Conservation (phyloP, 768 basidiomycete genomes). For the Pisolithus orientalis region DNA sequence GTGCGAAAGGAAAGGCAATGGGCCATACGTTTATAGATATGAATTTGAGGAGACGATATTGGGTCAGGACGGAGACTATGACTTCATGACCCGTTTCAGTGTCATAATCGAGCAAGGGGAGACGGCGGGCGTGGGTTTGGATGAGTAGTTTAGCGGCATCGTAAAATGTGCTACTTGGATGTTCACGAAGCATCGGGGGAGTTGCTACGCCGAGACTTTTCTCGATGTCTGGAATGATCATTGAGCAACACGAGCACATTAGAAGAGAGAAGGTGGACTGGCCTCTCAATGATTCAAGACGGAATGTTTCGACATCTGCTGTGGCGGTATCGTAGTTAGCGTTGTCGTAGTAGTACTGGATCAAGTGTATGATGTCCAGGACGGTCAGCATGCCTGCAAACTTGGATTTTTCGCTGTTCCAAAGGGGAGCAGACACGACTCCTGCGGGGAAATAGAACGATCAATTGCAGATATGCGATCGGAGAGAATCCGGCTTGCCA, state of each 20-base stretch:
- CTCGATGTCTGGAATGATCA: conserved; percentile 70
- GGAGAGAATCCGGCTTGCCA: conserved; percentile 33
- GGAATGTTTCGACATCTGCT: conserved; percentile 88
- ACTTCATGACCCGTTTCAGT: conserved; percentile 93
- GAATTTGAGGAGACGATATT: conserved; percentile 97
- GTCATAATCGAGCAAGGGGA: conserved; percentile 91
- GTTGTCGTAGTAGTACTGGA: conserved; percentile 95
- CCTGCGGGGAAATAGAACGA: conserved; percentile 40
- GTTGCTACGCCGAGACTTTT: conserved; percentile 85
- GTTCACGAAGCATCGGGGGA: conserved; percentile 84
- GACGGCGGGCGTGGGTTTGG: conserved; percentile 89
- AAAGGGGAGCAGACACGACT: conserved; percentile 95
- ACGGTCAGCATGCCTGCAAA: conserved; percentile 99
- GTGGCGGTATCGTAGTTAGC: conserved; percentile 76
- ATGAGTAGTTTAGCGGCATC: conserved; percentile 89
- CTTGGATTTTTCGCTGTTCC: conserved; percentile 89
- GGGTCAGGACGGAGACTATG: conserved; percentile 92
- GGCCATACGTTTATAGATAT: conserved; percentile 87
- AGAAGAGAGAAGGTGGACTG: conserved; percentile 19
- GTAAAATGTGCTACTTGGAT: conserved; percentile 81
- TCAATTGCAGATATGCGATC: background rate
- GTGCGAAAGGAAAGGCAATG: background rate
- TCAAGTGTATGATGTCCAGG: conserved; percentile 98
- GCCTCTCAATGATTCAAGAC: conserved; percentile 87
- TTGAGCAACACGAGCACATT: conserved; percentile 4